Evolutionary conservation across 1,139 yeast genomes (phyloP), one percentile per base, ranked within the genome.

Genomic region (Kodamaea derodonti): DNA sequence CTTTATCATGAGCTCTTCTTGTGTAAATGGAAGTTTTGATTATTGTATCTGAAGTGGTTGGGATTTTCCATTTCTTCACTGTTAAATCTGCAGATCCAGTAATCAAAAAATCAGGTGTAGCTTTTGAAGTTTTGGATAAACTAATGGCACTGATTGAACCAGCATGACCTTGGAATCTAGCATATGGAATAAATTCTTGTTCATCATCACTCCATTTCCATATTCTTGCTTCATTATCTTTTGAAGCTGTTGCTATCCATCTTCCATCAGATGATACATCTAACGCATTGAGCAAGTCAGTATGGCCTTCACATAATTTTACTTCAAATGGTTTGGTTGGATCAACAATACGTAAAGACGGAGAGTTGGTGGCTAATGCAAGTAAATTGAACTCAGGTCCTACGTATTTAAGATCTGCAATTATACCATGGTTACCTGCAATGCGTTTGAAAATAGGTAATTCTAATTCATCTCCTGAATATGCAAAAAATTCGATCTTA

Each of bases 391-490:
- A 58, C 10, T 67, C 58, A 7, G 87, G 85, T 0, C 94, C 95
- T 27, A 81, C 84, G 51, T 80, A 82, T 45, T 78, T 74, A 60
- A 87, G 73, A 52, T 87, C 98, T 7, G 97, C 95, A 49, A 92
- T 81, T 24, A 94, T 94, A 41, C 97, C 97, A 58, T 92, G 96
- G 56, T 90, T 88, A 48, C 97, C 97, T 1, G 96, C 95, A 45
- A 88, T 70, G 30, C 79, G 69, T 35, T 78, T 68, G 9, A 59
- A 46, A 3, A 76, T 54, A 9, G n/a, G 54, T 42, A 12, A 43
- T 48, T 11, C 54, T n/a, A 22, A 17, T 6, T 22, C 26, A 17
- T 14, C 7, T 9, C 17, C 25, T 7, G n/a, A 12, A 14, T 25
- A 25, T 13, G 15, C 4, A 14, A 25, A 25, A 17, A 13, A 25